Base-by-base conservation (phyloP, 73 alveolate species). In the Symbiodinium natans region DNA sequence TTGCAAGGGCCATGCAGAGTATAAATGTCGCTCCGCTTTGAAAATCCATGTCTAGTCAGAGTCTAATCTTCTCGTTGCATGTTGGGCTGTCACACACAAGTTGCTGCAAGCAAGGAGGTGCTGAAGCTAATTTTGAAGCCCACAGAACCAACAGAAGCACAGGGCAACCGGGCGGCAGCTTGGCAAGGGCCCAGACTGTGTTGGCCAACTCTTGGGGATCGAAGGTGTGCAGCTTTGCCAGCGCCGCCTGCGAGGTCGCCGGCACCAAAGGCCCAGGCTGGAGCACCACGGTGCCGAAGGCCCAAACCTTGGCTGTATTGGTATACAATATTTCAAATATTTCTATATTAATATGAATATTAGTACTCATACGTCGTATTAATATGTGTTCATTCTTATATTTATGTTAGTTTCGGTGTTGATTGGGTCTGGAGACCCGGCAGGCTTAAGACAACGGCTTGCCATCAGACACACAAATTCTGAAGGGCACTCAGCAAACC, bases 151-250 rank as follows among this genome's bases (percentile, higher is more conserved):
- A n/a, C n/a, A n/a, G n/a, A n/a, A n/a, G n/a, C n/a, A n/a, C n/a
- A n/a, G n/a, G 13, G 80, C 80, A 63, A 63, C 80, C 80, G 27
- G 33, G 80, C 80, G 77, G 74, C 63, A 92, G 68, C 39, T 84
- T 88, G 9, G 98, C 83, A 25, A 77, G 63, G 21, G 98, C 92
- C 98, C 98, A 92, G n/a, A 80, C 80, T 1, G 83, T 75, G 92
- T 92, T 92, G 31, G 98, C 98, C 92, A 92, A 39, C 68, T 82
- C 83, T 33, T 90, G 97, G 4, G 97, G 40, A 15, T 59, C 97
- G 38, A 90, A 90, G 52, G 89, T 90, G 82, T 90, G 48, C 80
- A 90, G 25, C 52, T 63, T 68, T 4, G 77, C 80, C 0, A 41
- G 46, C 23, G 97, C 46, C 1, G 59, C 87, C 25, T 42, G 23